Evolutionary conservation across 2,329 filamentous ascomycete genomes (phyloP).

Genomic region (Stagonosporopsis cucurbitacearum): DNA sequence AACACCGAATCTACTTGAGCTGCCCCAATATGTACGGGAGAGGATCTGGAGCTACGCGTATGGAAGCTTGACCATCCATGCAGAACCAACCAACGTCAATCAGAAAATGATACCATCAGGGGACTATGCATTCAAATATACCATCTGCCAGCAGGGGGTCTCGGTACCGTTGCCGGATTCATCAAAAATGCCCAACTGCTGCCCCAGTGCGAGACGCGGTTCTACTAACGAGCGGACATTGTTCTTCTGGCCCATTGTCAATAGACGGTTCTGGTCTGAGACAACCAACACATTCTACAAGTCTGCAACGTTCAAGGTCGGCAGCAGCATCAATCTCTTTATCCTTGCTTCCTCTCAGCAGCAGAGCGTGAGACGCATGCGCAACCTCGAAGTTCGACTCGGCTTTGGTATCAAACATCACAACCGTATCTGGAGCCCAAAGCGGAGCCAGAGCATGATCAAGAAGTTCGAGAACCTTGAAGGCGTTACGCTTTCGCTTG

Average conservation of each 20-base stretch:
- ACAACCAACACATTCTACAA: background rate
- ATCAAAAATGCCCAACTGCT: background rate
- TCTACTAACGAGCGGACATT: background rate
- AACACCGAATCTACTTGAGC: background rate
- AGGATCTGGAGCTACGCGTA: conserved; percentile 8
- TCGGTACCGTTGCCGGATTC: background rate
- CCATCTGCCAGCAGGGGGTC: background rate
- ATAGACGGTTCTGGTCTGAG: conserved; percentile 9
- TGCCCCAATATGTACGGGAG: conserved; percentile 1
- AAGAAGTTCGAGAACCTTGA: conserved; percentile 3
- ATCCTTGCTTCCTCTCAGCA: conserved; percentile 12
- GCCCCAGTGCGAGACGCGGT: background rate
- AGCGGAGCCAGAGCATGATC: background rate
- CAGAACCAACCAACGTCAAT: background rate
- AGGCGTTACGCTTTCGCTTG: conserved; percentile 2
- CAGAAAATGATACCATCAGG: conserved; percentile 6
- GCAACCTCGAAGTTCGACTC: conserved; percentile 1
- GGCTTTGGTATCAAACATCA: conserved; percentile 12
- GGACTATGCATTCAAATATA: conserved; percentile 6
- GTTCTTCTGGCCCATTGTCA: conserved; percentile 16
- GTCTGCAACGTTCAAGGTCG: conserved; percentile 8
- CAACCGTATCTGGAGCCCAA: conserved; percentile 8
- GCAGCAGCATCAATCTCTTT: conserved; percentile 8
- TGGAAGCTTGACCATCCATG: conserved; percentile 4
- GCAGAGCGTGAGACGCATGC: conserved; percentile 10